Percentiles rank a stretch among this genome's conserved stretches.
Conservation (phyloP, 768 basidiomycete genomes). For the Mrakia frigida region DNA sequence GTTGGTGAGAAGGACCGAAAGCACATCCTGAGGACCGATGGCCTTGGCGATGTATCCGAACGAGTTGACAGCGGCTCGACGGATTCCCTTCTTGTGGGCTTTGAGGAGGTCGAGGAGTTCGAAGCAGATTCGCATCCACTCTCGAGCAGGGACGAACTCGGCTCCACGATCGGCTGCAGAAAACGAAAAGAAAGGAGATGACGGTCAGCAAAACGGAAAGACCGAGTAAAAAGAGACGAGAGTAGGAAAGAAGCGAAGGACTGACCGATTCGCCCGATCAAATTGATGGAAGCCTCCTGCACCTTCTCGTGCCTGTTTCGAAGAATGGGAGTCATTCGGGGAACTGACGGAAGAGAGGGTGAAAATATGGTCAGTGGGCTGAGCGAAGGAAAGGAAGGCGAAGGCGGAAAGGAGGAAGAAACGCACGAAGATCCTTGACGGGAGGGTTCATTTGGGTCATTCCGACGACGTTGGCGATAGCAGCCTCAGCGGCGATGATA, state of each 20-base stretch:
- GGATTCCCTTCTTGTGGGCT: slow-evolving; percentile 98
- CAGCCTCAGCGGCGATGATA: slow-evolving; percentile 97
- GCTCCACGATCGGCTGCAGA: slow-evolving; percentile 87
- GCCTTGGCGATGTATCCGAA: slow-evolving; percentile 99
- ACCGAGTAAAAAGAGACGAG: background rate
- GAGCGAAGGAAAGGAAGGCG: slow-evolving; percentile 20
- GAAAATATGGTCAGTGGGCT: slow-evolving; percentile 33
- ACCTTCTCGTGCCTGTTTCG: slow-evolving; percentile 99
- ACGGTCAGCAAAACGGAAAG: background rate
- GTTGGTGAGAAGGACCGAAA: slow-evolving; percentile 92
- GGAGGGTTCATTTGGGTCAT: slow-evolving; percentile 99
- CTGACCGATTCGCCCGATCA: slow-evolving; percentile 90
- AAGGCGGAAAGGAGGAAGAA: slow-evolving; percentile 15
- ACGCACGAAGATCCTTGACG: slow-evolving; percentile 95
- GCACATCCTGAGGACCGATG: slow-evolving; percentile 96
- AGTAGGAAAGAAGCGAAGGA: background rate
- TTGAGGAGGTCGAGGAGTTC: slow-evolving; percentile 93
- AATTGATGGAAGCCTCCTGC: slow-evolving; percentile 97
- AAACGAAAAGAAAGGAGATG: slow-evolving; percentile 17
- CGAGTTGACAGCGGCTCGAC: slow-evolving; percentile 97
- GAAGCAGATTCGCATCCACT: slow-evolving; percentile 99
- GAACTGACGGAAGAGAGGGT: slow-evolving; percentile 57
- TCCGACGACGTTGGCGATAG: slow-evolving; percentile 98
- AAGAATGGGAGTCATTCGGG: slow-evolving; percentile 99
- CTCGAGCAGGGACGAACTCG: slow-evolving; percentile 94